Evolutionary conservation across 495 filamentous ascomycete genomes (phyloP).

Genomic region (Penicillium goetzii): DNA sequence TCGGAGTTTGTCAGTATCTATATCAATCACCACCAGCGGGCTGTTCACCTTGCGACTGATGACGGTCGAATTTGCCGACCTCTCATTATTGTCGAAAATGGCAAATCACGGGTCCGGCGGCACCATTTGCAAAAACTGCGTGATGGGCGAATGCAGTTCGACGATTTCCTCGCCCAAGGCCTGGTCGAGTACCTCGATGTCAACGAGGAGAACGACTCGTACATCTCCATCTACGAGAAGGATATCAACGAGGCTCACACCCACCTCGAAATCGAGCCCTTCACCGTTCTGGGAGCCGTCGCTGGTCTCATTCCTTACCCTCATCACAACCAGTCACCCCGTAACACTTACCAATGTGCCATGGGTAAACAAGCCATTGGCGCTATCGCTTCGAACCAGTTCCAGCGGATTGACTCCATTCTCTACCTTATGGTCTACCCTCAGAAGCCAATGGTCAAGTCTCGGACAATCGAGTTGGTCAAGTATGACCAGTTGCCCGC

Average conservation of each 20-base stretch:
- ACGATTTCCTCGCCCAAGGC: constrained; percentile 86
- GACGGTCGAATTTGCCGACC: constrained; percentile 95
- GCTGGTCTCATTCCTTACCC: constrained; percentile 97
- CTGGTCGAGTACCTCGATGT: constrained; percentile 96
- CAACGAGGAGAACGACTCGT: constrained; percentile 96
- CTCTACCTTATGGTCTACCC: constrained; percentile 97
- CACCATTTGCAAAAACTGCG: constrained; percentile 77
- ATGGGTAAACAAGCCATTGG: constrained; percentile 99
- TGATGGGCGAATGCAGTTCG: constrained; percentile 80
- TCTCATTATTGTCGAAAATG: constrained; percentile 89
- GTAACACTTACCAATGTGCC: constrained; percentile 99
- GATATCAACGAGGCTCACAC: constrained; percentile 81
- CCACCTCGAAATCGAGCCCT: constrained; percentile 96
- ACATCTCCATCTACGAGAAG: constrained; percentile 86
- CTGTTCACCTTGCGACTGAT: constrained; percentile 94
- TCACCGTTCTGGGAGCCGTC: constrained; percentile 96
- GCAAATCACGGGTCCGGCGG: constrained; percentile 74
- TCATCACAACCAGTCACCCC: constrained; percentile 98
- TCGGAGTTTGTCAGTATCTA: constrained; percentile 95
- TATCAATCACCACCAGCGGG: constrained; percentile 87
- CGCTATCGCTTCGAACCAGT: constrained; percentile 96
- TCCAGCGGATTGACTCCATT: constrained; percentile 91
- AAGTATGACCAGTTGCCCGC: constrained; percentile 98
- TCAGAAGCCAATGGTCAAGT: constrained; percentile 96
- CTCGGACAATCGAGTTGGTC: constrained; percentile 91